Percentiles rank a stretch among this genome's conserved stretches.
Evolutionary conservation across 78 protist species (phyloP).

Genomic region (Dictyostelium brefeldianum): DNA sequence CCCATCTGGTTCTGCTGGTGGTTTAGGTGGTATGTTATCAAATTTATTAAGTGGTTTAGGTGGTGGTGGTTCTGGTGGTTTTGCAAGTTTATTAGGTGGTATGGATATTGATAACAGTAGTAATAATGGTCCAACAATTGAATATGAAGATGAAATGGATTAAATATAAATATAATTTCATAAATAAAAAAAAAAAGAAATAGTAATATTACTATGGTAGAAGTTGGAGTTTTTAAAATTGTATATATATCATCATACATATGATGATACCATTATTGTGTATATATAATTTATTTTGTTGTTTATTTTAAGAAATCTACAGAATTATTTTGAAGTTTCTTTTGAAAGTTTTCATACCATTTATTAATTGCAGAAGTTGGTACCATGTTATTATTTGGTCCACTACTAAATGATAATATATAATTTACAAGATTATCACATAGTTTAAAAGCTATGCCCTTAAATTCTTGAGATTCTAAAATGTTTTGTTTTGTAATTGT

Average conservation of each 20-base stretch:
- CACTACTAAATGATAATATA: constrained; percentile 43
- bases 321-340: constrained; percentile 44
- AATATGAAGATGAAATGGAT: constrained; percentile 4
- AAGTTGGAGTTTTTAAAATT: background rate
- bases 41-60: constrained; percentile 50
- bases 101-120: background rate
- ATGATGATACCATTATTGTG: too few relatives aligned
- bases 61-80: constrained; percentile 15
- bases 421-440: constrained; percentile 72
- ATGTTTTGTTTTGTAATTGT: background rate
- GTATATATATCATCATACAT: background rate
- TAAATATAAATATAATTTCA: background rate
- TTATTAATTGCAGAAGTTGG: constrained; percentile 37
- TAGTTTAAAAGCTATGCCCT: constrained; percentile 64
- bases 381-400: constrained; percentile 29
- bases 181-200: background rate
- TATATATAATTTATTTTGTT: background rate
- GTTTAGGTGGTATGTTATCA: constrained; percentile 40
- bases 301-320: constrained; percentile 3
- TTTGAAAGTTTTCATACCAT: constrained; percentile 75
- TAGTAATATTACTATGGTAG: background rate
- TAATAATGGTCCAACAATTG: background rate
- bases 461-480: constrained; percentile 48
- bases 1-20: constrained; percentile 24
- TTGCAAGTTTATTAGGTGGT: background rate